phyloP scores from a whole-genome alignment of 257 asterid species.

The Cinchona pubescens region DNA sequence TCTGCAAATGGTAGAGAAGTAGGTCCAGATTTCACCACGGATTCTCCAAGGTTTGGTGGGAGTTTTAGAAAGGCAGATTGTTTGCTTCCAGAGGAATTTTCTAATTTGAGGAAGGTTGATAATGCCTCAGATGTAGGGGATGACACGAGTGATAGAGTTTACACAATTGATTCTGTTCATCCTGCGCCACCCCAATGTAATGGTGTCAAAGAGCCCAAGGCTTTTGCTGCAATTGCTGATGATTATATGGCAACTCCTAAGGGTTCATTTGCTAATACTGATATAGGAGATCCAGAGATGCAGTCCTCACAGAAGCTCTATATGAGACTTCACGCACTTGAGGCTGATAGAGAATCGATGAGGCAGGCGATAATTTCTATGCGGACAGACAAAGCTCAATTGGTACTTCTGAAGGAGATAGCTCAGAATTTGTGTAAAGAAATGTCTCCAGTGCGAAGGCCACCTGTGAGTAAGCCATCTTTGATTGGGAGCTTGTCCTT shows the following conservation, averaged over 20 bases:
- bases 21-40: conserved; percentile 41
- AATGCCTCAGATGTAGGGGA: conserved; percentile 59
- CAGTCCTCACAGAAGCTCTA: conserved; percentile 86
- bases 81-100: conserved; percentile 43
- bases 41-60: conserved; percentile 53
- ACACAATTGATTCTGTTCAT: conserved; percentile 80
- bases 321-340: conserved; percentile 86
- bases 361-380: conserved; percentile 79
- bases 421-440: conserved; percentile 83
- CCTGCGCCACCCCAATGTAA: conserved; percentile 40
- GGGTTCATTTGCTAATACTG: conserved; percentile 37
- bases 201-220: conserved; percentile 42
- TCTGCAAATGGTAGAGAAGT: conserved; percentile 42
- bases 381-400: conserved; percentile 87
- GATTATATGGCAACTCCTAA: conserved; percentile 54
- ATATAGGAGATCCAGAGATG: conserved; percentile 59
- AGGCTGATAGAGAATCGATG: conserved; percentile 99
- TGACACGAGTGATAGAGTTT: conserved; percentile 71
- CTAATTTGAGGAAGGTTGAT: conserved; percentile 49
- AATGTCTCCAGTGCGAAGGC: conserved; percentile 54
- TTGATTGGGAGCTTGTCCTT: conserved; percentile 42
- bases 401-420: conserved; percentile 80
- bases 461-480: conserved; percentile 54
- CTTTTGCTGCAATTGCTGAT: conserved; percentile 44
- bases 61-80: conserved; percentile 54